A percentile compares a stretch with the other conserved stretches of the same genome.
These are phyloP conservation scores for Cryphonectria japonica DNA, from an alignment of 2,329 filamentous ascomycete species.

Conservation along the genomic window DNA sequence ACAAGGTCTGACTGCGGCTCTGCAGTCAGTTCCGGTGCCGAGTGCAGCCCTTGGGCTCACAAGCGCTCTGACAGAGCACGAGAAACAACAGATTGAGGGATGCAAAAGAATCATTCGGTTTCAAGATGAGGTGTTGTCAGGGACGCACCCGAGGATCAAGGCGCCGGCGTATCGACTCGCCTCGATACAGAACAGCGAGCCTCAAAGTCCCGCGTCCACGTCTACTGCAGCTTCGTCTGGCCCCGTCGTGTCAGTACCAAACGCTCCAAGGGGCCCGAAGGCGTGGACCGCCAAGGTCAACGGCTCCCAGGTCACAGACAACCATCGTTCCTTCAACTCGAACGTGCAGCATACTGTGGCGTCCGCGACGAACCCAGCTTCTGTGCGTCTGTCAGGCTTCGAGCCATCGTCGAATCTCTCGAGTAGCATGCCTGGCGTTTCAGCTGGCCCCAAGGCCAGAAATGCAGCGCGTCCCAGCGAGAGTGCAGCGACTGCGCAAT, in stretches of 20 bases:
- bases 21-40: conserved; percentile 21
- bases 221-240: conserved; percentile 31
- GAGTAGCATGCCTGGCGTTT: conserved; percentile 17
- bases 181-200: conserved; percentile 30
- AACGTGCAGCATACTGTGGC: conserved; percentile 41
- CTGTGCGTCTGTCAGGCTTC: conserved; percentile 29
- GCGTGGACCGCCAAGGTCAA: conserved; percentile 25
- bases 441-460: conserved; percentile 33
- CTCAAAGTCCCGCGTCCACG: conserved; percentile 32
- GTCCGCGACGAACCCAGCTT: conserved; percentile 33
- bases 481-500: conserved; percentile 61
- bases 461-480: conserved; percentile 45
- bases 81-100: conserved; percentile 64
- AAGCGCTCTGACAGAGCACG: conserved; percentile 46
- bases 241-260: conserved; percentile 17
- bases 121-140: conserved; percentile 79
- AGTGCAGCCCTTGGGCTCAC: conserved; percentile 13
- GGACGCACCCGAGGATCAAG: conserved; percentile 70
- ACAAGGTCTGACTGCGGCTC: conserved; percentile 27
- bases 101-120: conserved; percentile 82
- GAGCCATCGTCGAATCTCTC: conserved; percentile 25
- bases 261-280: conserved; percentile 26
- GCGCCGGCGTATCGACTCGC: conserved; percentile 48
- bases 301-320: conserved; percentile 34
- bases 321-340: conserved; percentile 41